Percentiles rank a stretch among this genome's conserved stretches.
phyloP scores from a whole-genome alignment of 176 grass and related monocot genomes.

The Zoysia japonica region DNA sequence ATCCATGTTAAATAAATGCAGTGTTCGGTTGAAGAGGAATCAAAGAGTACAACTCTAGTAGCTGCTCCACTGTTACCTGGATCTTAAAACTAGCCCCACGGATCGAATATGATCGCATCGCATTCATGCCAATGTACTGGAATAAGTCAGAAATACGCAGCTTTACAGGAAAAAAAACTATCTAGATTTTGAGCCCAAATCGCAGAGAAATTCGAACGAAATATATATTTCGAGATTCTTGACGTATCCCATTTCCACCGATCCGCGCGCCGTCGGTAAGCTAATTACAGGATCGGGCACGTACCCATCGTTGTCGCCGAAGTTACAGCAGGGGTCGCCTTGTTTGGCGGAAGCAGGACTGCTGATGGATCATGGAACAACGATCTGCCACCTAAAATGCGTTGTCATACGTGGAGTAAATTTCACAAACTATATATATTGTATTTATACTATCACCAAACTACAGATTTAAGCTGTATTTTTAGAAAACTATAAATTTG shows the following conservation, averaged over 20 bases:
- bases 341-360: neutral
- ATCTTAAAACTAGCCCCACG: neutral
- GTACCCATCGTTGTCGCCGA: neutral
- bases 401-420: neutral
- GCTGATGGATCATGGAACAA: neutral
- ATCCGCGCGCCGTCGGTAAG: neutral
- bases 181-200: too few relatives aligned
- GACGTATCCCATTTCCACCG: too few relatives aligned
- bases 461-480: too few relatives aligned
- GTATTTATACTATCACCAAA: too few relatives aligned
- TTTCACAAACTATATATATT: neutral
- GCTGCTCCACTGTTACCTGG: neutral
- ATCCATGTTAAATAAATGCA: neutral
- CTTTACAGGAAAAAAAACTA: too few relatives aligned
- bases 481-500: too few relatives aligned
- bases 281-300: neutral
- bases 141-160: neutral
- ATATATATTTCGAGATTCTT: neutral
- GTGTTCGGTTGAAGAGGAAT: neutral
- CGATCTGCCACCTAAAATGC: neutral
- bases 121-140: neutral
- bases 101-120: neutral
- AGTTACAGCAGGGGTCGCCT: neutral
- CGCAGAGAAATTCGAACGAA: neutral
- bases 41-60: neutral